phyloP scores from a whole-genome alignment of 805 yeast species.

The Cyberlindnera maritima region DNA sequence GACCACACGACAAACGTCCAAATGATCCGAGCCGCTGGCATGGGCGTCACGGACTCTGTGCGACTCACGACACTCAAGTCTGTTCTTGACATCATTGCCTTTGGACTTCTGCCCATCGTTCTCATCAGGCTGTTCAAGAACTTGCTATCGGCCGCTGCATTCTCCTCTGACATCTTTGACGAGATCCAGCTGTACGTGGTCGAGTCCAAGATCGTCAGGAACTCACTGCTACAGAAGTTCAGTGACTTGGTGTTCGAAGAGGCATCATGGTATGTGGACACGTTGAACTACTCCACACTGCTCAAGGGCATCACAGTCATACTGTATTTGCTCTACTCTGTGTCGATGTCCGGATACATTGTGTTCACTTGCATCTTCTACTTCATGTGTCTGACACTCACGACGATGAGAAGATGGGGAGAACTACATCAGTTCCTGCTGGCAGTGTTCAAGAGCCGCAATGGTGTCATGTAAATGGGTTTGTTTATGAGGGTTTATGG shows the following conservation, averaged over 20 bases:
- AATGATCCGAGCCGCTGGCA: background rate
- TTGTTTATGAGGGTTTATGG: background rate
- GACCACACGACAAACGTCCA: background rate
- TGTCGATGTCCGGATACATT: slow-evolving; percentile 16
- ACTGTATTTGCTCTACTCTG: slow-evolving; percentile 14
- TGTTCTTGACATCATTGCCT: slow-evolving; percentile 9
- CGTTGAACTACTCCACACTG: background rate
- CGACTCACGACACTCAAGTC: slow-evolving; percentile 1
- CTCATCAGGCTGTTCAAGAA: slow-evolving; percentile 6
- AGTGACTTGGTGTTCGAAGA: slow-evolving; percentile 8
- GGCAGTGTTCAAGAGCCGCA: slow-evolving; percentile 10
- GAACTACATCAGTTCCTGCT: slow-evolving; percentile 8
- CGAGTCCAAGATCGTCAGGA: slow-evolving; percentile 1
- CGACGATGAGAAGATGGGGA: slow-evolving; percentile 19
- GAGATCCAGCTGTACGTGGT: slow-evolving; percentile 11
- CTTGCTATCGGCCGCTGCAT: slow-evolving; percentile 16
- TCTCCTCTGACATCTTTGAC: slow-evolving; percentile 17
- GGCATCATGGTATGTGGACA: slow-evolving; percentile 1
- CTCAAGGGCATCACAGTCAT: slow-evolving; percentile 10
- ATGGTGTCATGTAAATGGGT: slow-evolving; percentile 9
- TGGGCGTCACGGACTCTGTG: background rate
- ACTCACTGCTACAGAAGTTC: slow-evolving; percentile 15
- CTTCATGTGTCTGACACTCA: slow-evolving; percentile 15
- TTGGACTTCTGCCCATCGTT: slow-evolving; percentile 15
- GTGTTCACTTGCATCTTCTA: slow-evolving; percentile 17